phyloP scores from a whole-genome alignment of 176 grass and related monocot species.

The Zizania latifolia region DNA sequence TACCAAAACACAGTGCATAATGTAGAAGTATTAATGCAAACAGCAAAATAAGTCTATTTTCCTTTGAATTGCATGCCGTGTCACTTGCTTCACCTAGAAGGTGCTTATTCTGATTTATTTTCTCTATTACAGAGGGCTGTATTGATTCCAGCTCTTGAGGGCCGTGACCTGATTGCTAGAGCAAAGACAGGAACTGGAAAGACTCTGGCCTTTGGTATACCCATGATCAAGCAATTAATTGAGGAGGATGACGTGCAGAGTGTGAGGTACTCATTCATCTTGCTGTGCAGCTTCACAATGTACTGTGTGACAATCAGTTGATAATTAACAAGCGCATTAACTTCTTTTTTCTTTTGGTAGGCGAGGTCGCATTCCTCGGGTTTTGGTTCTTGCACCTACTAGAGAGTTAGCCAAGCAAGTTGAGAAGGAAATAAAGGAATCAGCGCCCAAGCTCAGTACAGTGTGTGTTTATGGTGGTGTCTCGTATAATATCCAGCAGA shows the following conservation, averaged over 20 bases:
- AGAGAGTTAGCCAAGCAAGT: constrained; percentile 97
- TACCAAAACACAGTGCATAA: background rate
- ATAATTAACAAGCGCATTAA: constrained; percentile 1
- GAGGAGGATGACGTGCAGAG: constrained; percentile 53
- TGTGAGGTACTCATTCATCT: constrained; percentile 45
- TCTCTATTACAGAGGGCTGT: constrained; percentile 71
- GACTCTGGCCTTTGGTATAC: constrained; percentile 93
- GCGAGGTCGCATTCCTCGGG: constrained; percentile 63
- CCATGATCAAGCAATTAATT: constrained; percentile 83
- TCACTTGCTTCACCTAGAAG: background rate
- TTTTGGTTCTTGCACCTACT: constrained; percentile 87
- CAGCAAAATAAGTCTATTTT: background rate
- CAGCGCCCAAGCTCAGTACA: constrained; percentile 69
- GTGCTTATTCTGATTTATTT: constrained; percentile 1
- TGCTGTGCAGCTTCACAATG: background rate
- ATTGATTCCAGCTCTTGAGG: constrained; percentile 79
- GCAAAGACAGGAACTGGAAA: constrained; percentile 98
- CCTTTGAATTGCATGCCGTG: background rate
- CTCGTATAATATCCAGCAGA: constrained; percentile 83
- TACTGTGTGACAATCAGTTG: constrained; percentile 3
- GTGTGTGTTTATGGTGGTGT: constrained; percentile 97
- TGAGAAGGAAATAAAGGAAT: constrained; percentile 98
- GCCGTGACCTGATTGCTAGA: constrained; percentile 87
- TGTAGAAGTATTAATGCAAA: background rate
- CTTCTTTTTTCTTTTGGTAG: constrained; percentile 50